Conservation (phyloP, 2,329 filamentous ascomycete genomes). For the Colletotrichum magnum region DNA sequence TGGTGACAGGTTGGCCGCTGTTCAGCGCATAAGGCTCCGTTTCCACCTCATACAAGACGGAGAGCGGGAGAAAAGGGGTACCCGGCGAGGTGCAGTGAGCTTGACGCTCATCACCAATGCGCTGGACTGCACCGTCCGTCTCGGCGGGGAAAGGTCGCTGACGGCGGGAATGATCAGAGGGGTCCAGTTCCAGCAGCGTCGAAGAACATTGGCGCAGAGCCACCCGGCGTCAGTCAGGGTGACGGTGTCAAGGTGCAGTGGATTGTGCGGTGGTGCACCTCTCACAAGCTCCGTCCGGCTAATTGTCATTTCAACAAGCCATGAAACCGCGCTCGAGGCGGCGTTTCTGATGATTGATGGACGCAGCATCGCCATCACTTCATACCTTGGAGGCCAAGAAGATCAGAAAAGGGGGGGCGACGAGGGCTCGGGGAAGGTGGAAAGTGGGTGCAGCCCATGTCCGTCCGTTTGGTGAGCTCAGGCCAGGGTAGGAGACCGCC, state of each 20-base stretch:
- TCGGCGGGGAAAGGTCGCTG: conserved; percentile 11
- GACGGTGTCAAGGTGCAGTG: no score
- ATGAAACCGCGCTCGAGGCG: conserved; percentile 21
- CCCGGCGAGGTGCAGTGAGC: conserved; percentile 25
- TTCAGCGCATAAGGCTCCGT: conserved; percentile 37
- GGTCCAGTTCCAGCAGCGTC: conserved; percentile 12
- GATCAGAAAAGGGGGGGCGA: conserved; percentile 27
- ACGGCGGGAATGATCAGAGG: conserved; percentile 27
- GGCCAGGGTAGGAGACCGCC: neutral
- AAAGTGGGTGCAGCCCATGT: conserved; percentile 39
- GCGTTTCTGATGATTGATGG: conserved; percentile 24
- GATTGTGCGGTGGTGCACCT: neutral
- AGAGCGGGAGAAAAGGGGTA: conserved; percentile 33
- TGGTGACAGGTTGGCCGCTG: conserved; percentile 36
- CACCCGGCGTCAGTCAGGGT: neutral
- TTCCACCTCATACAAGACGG: conserved; percentile 28
- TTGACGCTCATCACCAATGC: conserved; percentile 32
- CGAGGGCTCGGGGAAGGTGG: conserved; percentile 38
- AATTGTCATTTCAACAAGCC: conserved; percentile 24
- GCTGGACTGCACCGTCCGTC: conserved; percentile 6
- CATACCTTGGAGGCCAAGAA: conserved; percentile 18
- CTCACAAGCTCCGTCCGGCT: conserved; percentile 9
- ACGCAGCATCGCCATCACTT: conserved; percentile 26
- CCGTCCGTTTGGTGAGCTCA: conserved; percentile 16
- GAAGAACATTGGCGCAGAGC: neutral